Conservation (phyloP, 495 filamentous ascomycete genomes). For the Sporormia fimetaria region DNA sequence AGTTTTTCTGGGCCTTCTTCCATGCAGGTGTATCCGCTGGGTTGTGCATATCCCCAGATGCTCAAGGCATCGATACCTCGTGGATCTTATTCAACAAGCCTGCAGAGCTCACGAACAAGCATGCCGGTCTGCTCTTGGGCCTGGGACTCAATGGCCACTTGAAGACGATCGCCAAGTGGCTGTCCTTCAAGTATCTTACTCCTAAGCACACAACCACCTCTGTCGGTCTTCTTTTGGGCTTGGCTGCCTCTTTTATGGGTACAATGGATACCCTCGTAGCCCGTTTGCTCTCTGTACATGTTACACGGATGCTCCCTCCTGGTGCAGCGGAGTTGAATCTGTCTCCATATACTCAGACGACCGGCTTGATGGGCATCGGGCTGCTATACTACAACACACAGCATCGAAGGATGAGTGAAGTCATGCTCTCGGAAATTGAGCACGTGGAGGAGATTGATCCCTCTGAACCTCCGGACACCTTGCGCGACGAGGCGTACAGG, state of each 20-base stretch:
- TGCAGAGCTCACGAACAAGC: constrained; percentile 76
- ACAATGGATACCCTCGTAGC: constrained; percentile 95
- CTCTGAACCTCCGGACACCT: constrained; percentile 47
- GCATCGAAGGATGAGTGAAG: constrained; percentile 95
- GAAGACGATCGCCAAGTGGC: constrained; percentile 88
- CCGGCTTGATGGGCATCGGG: constrained; percentile 94
- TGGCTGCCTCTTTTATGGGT: constrained; percentile 86
- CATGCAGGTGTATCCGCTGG: constrained; percentile 88
- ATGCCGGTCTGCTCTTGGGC: constrained; percentile 85
- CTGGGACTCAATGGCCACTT: constrained; percentile 94
- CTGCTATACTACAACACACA: constrained; percentile 90
- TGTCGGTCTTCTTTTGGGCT: constrained; percentile 80
- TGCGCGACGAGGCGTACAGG: constrained; percentile 89
- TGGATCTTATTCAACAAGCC: constrained; percentile 99
- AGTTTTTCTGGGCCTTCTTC: constrained; percentile 96
- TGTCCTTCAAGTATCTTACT: constrained; percentile 95
- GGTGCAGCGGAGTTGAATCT: constrained; percentile 91
- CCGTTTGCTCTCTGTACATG: constrained; percentile 90
- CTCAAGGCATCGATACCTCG: constrained; percentile 89
- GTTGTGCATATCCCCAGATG: constrained; percentile 76
- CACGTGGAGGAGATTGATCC: constrained; percentile 64
- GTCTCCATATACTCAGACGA: constrained; percentile 86
- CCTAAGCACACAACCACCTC: constrained; percentile 99
- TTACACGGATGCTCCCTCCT: constrained; percentile 81
- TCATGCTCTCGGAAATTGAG: constrained; percentile 96